Evolutionary conservation across 2,329 filamentous ascomycete genomes (phyloP).

Genomic region (Pyrenochaeta sp.): DNA sequence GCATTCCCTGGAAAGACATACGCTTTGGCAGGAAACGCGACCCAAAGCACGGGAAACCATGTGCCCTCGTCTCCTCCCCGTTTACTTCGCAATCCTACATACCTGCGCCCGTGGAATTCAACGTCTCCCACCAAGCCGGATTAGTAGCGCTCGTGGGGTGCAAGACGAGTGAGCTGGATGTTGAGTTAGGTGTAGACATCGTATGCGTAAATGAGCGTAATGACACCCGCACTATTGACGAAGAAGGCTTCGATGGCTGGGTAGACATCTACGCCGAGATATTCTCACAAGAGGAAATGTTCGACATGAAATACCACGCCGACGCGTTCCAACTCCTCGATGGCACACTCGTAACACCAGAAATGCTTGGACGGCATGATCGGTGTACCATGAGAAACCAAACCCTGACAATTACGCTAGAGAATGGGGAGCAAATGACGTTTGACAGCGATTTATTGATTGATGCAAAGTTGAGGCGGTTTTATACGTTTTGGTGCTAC

Average conservation of each 20-base stretch:
- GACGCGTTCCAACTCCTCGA: slow-evolving; percentile 56
- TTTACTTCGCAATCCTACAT: slow-evolving; percentile 1
- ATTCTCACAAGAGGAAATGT: slow-evolving; percentile 69
- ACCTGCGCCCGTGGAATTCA: slow-evolving; percentile 68
- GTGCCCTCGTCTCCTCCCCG: slow-evolving; percentile 56
- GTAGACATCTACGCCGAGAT: slow-evolving; percentile 78
- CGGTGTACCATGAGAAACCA: slow-evolving; percentile 52
- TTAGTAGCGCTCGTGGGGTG: slow-evolving; percentile 71
- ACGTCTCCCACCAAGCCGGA: slow-evolving; percentile 80
- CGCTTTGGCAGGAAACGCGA: slow-evolving; percentile 63
- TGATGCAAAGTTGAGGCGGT: slow-evolving; percentile 71
- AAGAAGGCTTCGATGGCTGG: slow-evolving; percentile 70
- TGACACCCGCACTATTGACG: slow-evolving; percentile 66
- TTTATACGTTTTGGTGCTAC: slow-evolving; percentile 81
- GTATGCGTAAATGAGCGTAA: slow-evolving; percentile 77
- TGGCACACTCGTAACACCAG: slow-evolving; percentile 51
- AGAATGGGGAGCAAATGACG: slow-evolving; percentile 42
- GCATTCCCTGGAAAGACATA: slow-evolving; percentile 68
- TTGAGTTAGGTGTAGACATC: slow-evolving; percentile 75
- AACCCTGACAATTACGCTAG: slow-evolving; percentile 49
- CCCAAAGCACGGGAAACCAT: slow-evolving; percentile 61
- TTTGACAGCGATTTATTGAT: slow-evolving; percentile 59
- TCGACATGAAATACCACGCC: slow-evolving; percentile 66
- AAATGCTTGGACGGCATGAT: slow-evolving; percentile 55
- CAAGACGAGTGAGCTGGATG: slow-evolving; percentile 37